Evolutionary conservation across 139 green algal species (phyloP), one percentile per base, ranked within the genome.

Genomic region (Raphidocelis subcapitata): DNA sequence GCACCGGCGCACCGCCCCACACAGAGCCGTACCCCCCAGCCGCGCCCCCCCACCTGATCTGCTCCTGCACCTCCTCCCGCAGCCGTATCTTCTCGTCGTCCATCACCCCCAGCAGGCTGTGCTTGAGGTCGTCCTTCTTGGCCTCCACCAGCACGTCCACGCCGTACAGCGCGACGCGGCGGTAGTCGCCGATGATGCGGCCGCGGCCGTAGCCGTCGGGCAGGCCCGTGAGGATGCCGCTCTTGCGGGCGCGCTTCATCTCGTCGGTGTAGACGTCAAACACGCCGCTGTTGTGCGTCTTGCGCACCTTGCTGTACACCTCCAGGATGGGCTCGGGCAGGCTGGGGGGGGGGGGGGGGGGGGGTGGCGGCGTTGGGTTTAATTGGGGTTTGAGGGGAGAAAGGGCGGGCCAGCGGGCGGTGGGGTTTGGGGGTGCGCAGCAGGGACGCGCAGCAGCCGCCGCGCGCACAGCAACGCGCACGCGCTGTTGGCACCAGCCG

Each of bases 121-220:
- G 32, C 71, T 83, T 81, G 12, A 89, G 74, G 79, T 93, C 88
- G 0, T 54, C 49, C 61, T 85, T 67, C 85, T 93, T 92, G 55
- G 76, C 77, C 35, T 79, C 73, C 33, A 92, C 85, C 52, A 93
- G 82, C 31, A 73, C 71, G 74, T 89, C 85, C 32, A 88, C 79
- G 36, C 89, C 89, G 73, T 92, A 94, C 70, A 94, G 82, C 20
- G 89, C 81, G 47, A 92, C 87, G 44, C 89, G 84, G n/a, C 81
- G 23, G 81, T 94, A 94, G 84, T 94, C 89, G 28, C 89, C 89
- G 72, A 94, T 93, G 73, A 94, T 91, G 69, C 89, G 86, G 26
- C 89, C 85, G 56, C 87, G 84, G 28, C 86, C 84, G 73, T 86
- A 85, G 59, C 59, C 88, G 59, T 94, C 89, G 28, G 89, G 89